Conservation (phyloP, 768 basidiomycete genomes). For the Xerocomellus amylosporus region DNA sequence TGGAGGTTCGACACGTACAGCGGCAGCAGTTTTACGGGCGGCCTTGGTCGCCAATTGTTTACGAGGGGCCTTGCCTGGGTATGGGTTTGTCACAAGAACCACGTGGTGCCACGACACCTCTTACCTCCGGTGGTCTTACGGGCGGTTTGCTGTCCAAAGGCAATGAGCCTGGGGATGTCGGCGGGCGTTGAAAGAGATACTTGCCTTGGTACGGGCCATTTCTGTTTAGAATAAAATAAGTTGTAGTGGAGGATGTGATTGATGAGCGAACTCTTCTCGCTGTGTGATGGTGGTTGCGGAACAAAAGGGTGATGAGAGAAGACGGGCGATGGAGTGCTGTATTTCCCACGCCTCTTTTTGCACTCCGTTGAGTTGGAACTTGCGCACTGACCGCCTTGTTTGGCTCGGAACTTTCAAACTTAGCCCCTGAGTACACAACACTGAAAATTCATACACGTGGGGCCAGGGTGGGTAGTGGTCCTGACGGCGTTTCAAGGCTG, state of each 20-base stretch:
- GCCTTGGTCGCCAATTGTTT: conserved; percentile 97
- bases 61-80: conserved; percentile 80
- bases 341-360: conserved; percentile 33
- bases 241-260: conserved; percentile 7
- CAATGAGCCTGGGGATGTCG: conserved; percentile 2
- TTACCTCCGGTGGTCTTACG: conserved; percentile 98
- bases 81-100: conserved; percentile 23
- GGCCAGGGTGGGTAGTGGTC: background rate
- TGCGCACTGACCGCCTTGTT: conserved; percentile 32
- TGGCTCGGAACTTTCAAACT: conserved; percentile 18
- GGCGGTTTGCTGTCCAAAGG: conserved; percentile 79
- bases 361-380: conserved; percentile 22
- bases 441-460: background rate
- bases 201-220: conserved; percentile 91
- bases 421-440: background rate
- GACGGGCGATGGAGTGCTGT: conserved; percentile 16
- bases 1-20: conserved; percentile 44
- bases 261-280: conserved; percentile 5
- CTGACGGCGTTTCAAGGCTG: background rate
- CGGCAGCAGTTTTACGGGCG: conserved; percentile 79
- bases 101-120: conserved; percentile 28
- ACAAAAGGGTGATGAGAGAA: conserved; percentile 16
- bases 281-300: conserved; percentile 32
- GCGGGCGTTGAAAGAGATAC: conserved; percentile 1
- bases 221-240: conserved; percentile 6